Evolutionary conservation across 768 basidiomycete species (phyloP).

Genomic region (Mycena filopes): DNA sequence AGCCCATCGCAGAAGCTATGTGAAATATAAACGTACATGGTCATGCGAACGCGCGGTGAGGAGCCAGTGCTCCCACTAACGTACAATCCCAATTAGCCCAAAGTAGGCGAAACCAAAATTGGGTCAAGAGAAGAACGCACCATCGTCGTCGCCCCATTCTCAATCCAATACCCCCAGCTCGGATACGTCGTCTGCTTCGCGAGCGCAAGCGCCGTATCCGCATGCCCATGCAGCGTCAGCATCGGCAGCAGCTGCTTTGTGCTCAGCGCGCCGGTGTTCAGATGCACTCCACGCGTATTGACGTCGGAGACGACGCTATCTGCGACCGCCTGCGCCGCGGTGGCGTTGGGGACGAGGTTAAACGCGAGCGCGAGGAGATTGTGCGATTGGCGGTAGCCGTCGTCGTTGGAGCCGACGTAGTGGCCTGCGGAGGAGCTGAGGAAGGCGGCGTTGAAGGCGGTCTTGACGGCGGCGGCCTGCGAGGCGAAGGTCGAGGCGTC

Average conservation of each 20-base stretch:
- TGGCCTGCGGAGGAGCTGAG: slow-evolving; percentile 33
- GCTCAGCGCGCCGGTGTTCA: slow-evolving; percentile 41
- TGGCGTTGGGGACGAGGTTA: slow-evolving; percentile 35
- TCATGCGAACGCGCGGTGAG: slow-evolving; percentile 43
- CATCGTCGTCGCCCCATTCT: slow-evolving; percentile 43
- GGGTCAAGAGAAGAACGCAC: slow-evolving; percentile 24
- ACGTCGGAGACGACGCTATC: slow-evolving; percentile 41
- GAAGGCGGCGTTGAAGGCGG: slow-evolving; percentile 42
- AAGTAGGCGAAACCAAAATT: not conserved
- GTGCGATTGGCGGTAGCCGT: slow-evolving; percentile 44
- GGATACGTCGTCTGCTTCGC: slow-evolving; percentile 43
- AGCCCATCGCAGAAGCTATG: not conserved
- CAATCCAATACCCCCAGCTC: slow-evolving; percentile 46
- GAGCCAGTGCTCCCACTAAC: slow-evolving; percentile 47
- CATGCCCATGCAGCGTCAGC: slow-evolving; percentile 37
- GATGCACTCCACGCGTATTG: slow-evolving; percentile 33
- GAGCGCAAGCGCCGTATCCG: slow-evolving; percentile 38
- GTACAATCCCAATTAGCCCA: not conserved
- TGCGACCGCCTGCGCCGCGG: slow-evolving; percentile 36
- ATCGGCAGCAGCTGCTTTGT: slow-evolving; percentile 42
- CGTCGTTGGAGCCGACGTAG: slow-evolving; percentile 41
- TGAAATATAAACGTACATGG: slow-evolving; percentile 34
- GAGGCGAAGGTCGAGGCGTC: slow-evolving; percentile 39
- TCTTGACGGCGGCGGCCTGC: slow-evolving; percentile 39
- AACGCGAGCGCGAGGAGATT: slow-evolving; percentile 43